Percentiles rank a stretch among this genome's conserved stretches.
phyloP scores from a whole-genome alignment of 169 alveolate species.

The Eimeria mitis region DNA sequence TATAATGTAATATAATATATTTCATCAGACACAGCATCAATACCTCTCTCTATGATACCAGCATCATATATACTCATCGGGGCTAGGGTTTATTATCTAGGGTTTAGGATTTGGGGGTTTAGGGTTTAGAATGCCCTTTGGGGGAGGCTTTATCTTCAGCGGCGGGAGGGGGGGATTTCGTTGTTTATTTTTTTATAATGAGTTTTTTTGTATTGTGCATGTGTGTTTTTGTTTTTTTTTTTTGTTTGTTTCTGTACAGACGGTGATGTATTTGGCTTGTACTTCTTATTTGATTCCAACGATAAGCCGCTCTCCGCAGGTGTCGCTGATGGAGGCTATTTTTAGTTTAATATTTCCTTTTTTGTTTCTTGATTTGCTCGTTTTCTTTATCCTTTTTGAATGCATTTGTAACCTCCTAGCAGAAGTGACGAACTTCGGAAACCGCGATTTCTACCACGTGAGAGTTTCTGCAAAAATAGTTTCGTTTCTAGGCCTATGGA shows the following conservation, averaged over 20 bases:
- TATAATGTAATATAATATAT: background rate
- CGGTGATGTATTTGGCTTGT: slow-evolving; percentile 80
- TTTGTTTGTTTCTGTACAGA: slow-evolving; percentile 54
- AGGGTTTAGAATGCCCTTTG: no score
- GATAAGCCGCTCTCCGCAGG: slow-evolving; percentile 51
- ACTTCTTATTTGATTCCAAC: slow-evolving; percentile 82
- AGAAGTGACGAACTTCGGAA: slow-evolving; percentile 89
- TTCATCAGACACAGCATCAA: background rate
- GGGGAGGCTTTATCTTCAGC: no score
- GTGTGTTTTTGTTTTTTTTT: no score
- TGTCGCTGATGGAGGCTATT: slow-evolving; percentile 75
- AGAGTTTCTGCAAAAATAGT: slow-evolving; percentile 1
- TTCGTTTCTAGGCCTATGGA: no score
- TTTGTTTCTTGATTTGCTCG: slow-evolving; percentile 64
- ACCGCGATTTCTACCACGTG: slow-evolving; percentile 89
- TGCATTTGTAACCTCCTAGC: slow-evolving; percentile 88
- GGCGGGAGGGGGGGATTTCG: no score
- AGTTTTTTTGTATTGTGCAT: no score
- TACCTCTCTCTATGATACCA: background rate
- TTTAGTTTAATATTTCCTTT: slow-evolving; percentile 82
- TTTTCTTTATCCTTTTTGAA: slow-evolving; percentile 88
- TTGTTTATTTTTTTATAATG: background rate
- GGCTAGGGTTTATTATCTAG: no score
- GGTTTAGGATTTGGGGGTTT: no score
- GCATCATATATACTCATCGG: background rate